These are phyloP conservation scores for Colletotrichum aenigma DNA, from an alignment of 2,329 filamentous ascomycete genomes.

Conservation along the genomic window DNA sequence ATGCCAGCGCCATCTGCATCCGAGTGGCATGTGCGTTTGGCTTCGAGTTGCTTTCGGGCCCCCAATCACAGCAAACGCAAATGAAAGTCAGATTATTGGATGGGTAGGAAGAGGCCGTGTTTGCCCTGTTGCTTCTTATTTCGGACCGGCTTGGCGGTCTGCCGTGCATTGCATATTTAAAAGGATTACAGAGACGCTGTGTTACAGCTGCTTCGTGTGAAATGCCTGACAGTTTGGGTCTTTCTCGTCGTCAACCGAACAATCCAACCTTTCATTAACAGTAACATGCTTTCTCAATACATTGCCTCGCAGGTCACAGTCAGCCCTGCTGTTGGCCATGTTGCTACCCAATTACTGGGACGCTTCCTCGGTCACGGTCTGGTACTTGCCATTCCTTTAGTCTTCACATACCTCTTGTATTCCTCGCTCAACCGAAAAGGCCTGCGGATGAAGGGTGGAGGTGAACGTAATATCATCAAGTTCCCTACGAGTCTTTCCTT, in stretches of 20 bases:
- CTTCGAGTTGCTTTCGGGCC: neutral
- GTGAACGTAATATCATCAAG: neutral
- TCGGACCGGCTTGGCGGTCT: neutral
- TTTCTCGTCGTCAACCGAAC: neutral
- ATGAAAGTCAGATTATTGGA: neutral
- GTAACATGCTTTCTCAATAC: neutral
- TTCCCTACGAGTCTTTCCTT: neutral
- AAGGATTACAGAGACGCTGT: neutral
- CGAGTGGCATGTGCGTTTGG: neutral
- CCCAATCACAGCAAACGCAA: neutral
- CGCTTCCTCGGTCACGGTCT: neutral
- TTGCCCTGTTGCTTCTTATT: neutral
- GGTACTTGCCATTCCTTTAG: neutral
- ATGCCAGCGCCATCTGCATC: neutral
- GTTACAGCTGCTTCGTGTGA: neutral
- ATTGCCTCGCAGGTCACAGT: neutral
- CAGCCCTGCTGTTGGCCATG: neutral
- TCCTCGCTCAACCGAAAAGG: neutral
- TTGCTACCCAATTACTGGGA: neutral
- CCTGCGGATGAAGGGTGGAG: neutral
- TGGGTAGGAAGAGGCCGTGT: neutral
- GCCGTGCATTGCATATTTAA: neutral
- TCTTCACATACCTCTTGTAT: neutral
- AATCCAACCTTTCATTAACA: neutral
- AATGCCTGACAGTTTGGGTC: neutral